These are phyloP conservation scores for Platismatia glauca DNA, from an alignment of 495 filamentous ascomycete genomes.

Conservation along the genomic window DNA sequence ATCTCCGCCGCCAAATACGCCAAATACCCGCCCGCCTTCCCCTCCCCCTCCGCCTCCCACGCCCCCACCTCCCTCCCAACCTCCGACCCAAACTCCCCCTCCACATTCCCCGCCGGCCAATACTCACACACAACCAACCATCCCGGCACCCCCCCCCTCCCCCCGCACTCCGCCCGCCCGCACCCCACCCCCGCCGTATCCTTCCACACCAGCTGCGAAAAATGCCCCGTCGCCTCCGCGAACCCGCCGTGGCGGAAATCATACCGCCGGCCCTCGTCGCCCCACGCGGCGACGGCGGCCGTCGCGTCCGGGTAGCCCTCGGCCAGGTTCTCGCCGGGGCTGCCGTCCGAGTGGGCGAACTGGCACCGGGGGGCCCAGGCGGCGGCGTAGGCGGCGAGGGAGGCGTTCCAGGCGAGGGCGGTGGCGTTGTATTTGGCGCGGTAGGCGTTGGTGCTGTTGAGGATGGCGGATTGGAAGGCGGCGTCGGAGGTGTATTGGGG, in stretches of 20 bases:
- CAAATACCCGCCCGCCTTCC: background rate
- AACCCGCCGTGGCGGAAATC: conserved; percentile 50
- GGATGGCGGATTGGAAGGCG: conserved; percentile 48
- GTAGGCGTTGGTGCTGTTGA: conserved; percentile 61
- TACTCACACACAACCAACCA: conserved; percentile 83
- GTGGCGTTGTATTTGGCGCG: conserved; percentile 55
- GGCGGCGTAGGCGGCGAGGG: conserved; percentile 46
- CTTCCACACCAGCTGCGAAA: conserved; percentile 78
- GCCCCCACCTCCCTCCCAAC: conserved; percentile 30
- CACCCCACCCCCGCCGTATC: conserved; percentile 62
- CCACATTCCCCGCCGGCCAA: conserved; percentile 61
- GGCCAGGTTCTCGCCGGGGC: conserved; percentile 73
- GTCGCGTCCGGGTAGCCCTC: conserved; percentile 54
- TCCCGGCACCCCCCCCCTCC: conserved; percentile 35
- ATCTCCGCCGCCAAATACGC: background rate
- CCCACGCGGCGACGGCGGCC: conserved; percentile 58
- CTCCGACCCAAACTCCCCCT: conserved; percentile 46
- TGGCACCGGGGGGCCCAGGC: conserved; percentile 45
- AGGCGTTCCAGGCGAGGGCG: conserved; percentile 55
- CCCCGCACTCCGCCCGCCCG: conserved; percentile 49
- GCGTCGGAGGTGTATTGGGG: conserved; percentile 39
- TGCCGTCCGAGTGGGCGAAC: conserved; percentile 56
- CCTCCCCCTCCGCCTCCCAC: background rate
- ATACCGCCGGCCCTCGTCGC: conserved; percentile 51
- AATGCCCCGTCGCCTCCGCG: conserved; percentile 64